Evolutionary conservation across 768 basidiomycete species (phyloP).

Genomic region (Leccinellum luteum): DNA sequence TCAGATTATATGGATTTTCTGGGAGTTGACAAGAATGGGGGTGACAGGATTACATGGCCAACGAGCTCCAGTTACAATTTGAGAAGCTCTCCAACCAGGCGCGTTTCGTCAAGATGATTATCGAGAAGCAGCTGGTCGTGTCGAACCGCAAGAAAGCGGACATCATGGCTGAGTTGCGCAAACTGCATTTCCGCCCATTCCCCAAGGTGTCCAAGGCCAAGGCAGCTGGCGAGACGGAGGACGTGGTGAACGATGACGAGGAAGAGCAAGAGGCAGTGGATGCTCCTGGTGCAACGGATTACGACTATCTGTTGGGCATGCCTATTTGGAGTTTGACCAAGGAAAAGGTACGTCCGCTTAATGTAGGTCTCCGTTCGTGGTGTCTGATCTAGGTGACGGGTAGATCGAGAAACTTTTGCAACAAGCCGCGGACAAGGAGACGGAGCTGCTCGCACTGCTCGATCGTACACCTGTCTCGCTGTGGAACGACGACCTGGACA

Average conservation of each 20-base stretch:
- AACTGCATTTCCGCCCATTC: constrained; percentile 86
- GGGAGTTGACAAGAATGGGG: background rate
- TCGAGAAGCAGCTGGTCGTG: constrained; percentile 77
- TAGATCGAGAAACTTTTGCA: constrained; percentile 82
- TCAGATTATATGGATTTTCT: background rate
- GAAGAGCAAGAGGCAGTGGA: constrained; percentile 42
- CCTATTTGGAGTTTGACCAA: constrained; percentile 91
- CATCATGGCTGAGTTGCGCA: constrained; percentile 80
- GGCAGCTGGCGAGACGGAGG: constrained; percentile 62
- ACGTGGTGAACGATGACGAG: constrained; percentile 51
- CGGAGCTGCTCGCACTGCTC: constrained; percentile 74
- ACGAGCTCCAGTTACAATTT: constrained; percentile 74
- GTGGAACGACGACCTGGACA: constrained; percentile 89
- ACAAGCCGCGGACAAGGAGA: constrained; percentile 81
- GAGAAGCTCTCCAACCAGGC: constrained; percentile 93
- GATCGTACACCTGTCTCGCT: constrained; percentile 76
- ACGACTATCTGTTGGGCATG: constrained; percentile 94
- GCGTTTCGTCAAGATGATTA: constrained; percentile 95
- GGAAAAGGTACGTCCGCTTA: constrained; percentile 63
- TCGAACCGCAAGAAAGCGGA: constrained; percentile 87
- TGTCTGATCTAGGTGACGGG: constrained; percentile 5
- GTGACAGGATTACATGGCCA: constrained; percentile 75
- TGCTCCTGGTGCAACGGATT: constrained; percentile 58
- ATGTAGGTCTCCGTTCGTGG: background rate
- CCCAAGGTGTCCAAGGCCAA: constrained; percentile 73